Conservation (phyloP, 495 filamentous ascomycete genomes). For the Hypomontagnella submonticulosa region DNA sequence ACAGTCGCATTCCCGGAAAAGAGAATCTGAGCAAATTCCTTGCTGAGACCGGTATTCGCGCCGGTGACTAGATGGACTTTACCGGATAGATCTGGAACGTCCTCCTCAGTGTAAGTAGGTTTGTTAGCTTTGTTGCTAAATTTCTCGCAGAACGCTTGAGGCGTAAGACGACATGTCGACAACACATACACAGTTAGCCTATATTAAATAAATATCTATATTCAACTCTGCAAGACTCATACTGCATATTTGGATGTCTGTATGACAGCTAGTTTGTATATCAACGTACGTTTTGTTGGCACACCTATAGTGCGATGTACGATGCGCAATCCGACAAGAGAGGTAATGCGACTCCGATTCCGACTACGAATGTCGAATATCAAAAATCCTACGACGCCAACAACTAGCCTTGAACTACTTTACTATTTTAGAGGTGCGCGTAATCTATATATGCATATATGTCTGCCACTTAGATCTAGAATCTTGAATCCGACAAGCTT, state of each 20-base stretch:
- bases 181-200: no score
- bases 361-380: not conserved
- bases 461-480: no score
- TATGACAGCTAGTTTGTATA: not conserved
- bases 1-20: constrained; percentile 61
- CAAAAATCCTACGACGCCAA: no score
- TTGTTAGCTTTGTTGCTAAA: constrained; percentile 34
- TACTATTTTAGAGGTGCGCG: not conserved
- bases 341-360: not conserved
- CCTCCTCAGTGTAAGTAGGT: constrained; percentile 48
- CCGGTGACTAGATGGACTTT: constrained; percentile 63
- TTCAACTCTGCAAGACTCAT: no score
- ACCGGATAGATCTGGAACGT: constrained; percentile 41
- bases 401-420: not conserved
- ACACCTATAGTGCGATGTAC: not conserved
- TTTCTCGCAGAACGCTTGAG: constrained; percentile 28
- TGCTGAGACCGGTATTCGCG: constrained; percentile 60
- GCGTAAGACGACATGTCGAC: constrained; percentile 23
- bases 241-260: no score
- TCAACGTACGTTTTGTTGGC: not conserved
- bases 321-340: not conserved
- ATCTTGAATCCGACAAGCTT: no score
- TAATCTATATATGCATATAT: no score
- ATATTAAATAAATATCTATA: no score
- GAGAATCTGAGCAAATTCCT: constrained; percentile 58